Base-by-base conservation (phyloP, 495 filamentous ascomycete species). In the Xylaria cubensis region DNA sequence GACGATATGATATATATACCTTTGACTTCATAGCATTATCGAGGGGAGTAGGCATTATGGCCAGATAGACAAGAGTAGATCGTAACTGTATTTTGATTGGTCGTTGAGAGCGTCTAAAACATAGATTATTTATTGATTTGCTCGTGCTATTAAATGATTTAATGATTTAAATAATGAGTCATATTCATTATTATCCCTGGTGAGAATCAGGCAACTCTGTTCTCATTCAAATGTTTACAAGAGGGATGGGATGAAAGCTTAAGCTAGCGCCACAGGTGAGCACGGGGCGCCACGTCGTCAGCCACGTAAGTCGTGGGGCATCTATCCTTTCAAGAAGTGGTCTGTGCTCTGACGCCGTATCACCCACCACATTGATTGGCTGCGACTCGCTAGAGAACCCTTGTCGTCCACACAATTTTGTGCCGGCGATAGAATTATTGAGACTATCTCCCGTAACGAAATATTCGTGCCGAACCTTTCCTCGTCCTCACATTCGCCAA, bases 21-120 rank as follows among this genome's bases (percentile, higher is more conserved):
- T 90, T 92, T 51, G 93, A 95, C 71, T 88, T 90, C 81, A 96
- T 80, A n/a, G 90, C 91, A 80, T 87, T 89, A 80, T 96, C 93
- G 12, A 96, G 82, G 58, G 88, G 89, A 70, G 93, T 96, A 62
- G 92, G 91, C 92, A 90, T 90, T 26, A 71, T 87, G 70, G 62
- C 41, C 53, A 65, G 67, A 70, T 53, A 29, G 34, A 39, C 36
- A 67, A 29, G 1, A 29, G 1, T 29, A 55, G 5, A 51, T n/a
- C 15, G 21, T 0, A 39, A 66, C 29, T 50, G n/a, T 70, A 48
- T 3, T 32, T 51, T 32, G 67, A 59, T 67, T 51, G 44, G 32
- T 41, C 10, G 15, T 66, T 9, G 15, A 66, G 26, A 15, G n/a
- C 50, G 39, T 53, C 10, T 13, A 53, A 64, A 51, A 15, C 3